phyloP scores from a whole-genome alignment of 495 filamentous ascomycete species.

The Trichoderma asperelloides region DNA sequence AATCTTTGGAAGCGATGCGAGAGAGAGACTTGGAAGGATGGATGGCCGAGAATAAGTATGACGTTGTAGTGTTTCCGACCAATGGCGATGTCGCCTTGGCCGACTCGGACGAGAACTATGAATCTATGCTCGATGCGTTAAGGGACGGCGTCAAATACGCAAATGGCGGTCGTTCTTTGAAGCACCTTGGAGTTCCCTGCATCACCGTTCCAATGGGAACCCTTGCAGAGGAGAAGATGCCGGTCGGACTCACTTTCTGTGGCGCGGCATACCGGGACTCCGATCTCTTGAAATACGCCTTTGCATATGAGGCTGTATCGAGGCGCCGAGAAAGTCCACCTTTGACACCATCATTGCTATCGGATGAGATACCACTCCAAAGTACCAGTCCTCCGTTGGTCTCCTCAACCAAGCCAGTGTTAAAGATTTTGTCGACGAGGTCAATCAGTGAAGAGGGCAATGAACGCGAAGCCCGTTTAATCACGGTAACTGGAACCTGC shows the following conservation, averaged over 20 bases:
- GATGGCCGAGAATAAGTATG: constrained; percentile 17
- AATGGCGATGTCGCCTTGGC: constrained; percentile 24
- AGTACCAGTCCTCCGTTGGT: too few species aligned
- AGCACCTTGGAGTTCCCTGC: constrained; percentile 27
- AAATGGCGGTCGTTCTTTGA: constrained; percentile 25
- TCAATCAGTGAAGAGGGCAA: too few species aligned
- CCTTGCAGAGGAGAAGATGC: constrained; percentile 18
- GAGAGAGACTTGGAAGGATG: constrained; percentile 26
- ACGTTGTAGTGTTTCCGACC: constrained; percentile 23
- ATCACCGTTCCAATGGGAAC: constrained; percentile 26
- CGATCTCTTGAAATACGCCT: constrained; percentile 22
- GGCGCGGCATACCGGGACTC: constrained; percentile 23
- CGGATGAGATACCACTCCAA: not conserved
- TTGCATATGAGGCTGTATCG: constrained; percentile 19
- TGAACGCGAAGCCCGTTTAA: too few species aligned
- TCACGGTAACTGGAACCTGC: not conserved
- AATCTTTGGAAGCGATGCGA: constrained; percentile 21
- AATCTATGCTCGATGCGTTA: constrained; percentile 16
- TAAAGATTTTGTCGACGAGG: too few species aligned
- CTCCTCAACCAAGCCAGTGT: too few species aligned
- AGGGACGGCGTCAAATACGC: constrained; percentile 26
- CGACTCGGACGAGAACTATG: constrained; percentile 20
- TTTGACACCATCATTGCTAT: not conserved
- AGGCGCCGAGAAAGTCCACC: not conserved
- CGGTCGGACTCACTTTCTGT: constrained; percentile 25